Conservation (phyloP, 192 early-diverging fungal genomes). For the Coemansia sp. region DNA sequence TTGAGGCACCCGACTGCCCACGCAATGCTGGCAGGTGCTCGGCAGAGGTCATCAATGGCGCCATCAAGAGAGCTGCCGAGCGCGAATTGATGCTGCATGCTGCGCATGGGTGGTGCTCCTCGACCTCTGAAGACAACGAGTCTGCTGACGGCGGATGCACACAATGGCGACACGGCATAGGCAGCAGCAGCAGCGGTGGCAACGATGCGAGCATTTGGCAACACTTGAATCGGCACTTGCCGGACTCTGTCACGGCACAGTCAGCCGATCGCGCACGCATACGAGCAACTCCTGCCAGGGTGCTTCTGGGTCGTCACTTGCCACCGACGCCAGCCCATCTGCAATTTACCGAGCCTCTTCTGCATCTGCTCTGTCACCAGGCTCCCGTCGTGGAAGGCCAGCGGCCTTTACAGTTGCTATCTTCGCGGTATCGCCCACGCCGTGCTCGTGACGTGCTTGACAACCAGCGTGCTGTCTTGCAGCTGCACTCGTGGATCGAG, state of each 20-base stretch:
- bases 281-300: background rate
- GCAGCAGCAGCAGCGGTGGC: background rate
- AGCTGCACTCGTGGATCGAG: conserved; percentile 48
- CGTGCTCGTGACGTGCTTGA: conserved; percentile 30
- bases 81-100: background rate
- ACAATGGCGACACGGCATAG: conserved; percentile 11
- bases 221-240: background rate
- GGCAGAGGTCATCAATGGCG: conserved; percentile 5
- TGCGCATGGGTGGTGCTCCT: background rate
- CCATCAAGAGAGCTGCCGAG: background rate
- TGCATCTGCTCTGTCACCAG: conserved; percentile 12
- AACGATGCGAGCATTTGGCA: background rate
- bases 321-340: conserved; percentile 20
- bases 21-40: background rate
- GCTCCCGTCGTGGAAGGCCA: background rate
- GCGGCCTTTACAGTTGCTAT: conserved; percentile 19
- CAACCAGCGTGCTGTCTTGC: conserved; percentile 24
- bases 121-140: background rate
- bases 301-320: background rate
- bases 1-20: background rate
- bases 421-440: conserved; percentile 36
- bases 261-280: conserved; percentile 7
- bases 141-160: conserved; percentile 7
- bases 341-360: conserved; percentile 26
- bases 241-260: background rate